Evolutionary conservation across 2,329 filamentous ascomycete genomes (phyloP).

Genomic region (Ascochyta viciae-villosae): DNA sequence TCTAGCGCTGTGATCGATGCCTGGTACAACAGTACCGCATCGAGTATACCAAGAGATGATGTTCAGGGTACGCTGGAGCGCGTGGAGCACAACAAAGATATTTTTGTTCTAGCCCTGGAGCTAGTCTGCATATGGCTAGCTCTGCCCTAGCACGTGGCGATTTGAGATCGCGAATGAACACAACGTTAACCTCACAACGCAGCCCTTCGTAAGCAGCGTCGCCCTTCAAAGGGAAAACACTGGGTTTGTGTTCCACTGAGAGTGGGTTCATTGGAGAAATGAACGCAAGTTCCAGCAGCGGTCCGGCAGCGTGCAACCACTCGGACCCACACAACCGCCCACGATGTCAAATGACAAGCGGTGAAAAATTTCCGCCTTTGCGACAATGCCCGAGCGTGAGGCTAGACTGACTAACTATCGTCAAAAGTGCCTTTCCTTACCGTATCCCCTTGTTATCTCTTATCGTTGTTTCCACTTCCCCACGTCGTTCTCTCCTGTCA

Average conservation of each 20-base stretch:
- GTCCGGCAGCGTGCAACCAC: conserved; percentile 1
- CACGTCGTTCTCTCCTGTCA: conserved; percentile 27
- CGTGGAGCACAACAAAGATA: conserved; percentile 3
- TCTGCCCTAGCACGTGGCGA: conserved; percentile 6
- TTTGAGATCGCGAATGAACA: neutral
- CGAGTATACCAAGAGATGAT: conserved; percentile 25
- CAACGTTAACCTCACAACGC: conserved; percentile 6
- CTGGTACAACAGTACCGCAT: conserved; percentile 17
- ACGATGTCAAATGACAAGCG: conserved; percentile 39
- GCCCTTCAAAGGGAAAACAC: neutral
- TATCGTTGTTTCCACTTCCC: conserved; percentile 26
- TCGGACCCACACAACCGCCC: conserved; percentile 22
- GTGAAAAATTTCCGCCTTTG: conserved; percentile 39
- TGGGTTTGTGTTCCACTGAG: neutral
- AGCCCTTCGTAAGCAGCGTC: neutral
- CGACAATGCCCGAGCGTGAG: conserved; percentile 37
- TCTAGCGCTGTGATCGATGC: conserved; percentile 31
- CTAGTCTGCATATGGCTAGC: neutral
- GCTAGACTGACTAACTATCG: conserved; percentile 33
- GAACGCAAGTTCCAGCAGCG: neutral
- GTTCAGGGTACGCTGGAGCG: conserved; percentile 5
- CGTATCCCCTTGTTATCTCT: conserved; percentile 26
- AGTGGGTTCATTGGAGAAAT: neutral
- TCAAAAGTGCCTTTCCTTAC: conserved; percentile 19
- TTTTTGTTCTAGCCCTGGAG: neutral